Conservation (phyloP, 345 rosid species). For the Anastatica hierochuntica region DNA sequence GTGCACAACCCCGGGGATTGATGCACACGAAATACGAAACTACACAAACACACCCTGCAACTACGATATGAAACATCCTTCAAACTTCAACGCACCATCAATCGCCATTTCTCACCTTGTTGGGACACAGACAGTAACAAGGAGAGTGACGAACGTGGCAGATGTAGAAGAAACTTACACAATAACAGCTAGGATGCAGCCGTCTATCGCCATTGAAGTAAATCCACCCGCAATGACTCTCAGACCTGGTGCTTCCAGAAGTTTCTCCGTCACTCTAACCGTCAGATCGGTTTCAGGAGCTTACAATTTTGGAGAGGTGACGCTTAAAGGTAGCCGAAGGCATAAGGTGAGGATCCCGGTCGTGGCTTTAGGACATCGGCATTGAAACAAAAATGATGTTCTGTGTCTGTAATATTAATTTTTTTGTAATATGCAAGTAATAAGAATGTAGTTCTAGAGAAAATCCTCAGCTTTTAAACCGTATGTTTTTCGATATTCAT, state of each 20-base stretch:
- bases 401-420: constrained; percentile 48
- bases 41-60: constrained; percentile 70
- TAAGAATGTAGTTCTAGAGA: constrained; percentile 35
- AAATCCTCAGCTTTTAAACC: too few relatives aligned
- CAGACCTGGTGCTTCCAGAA: constrained; percentile 53
- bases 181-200: constrained; percentile 73
- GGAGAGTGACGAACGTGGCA: constrained; percentile 75
- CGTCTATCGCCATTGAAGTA: constrained; percentile 65
- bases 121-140: constrained; percentile 47
- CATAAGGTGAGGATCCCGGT: constrained; percentile 88
- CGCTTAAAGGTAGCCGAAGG: constrained; percentile 89
- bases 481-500: too few relatives aligned
- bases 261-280: constrained; percentile 56
- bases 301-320: constrained; percentile 80
- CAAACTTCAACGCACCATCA: constrained; percentile 80
- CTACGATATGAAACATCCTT: constrained; percentile 66
- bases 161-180: constrained; percentile 69
- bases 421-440: constrained; percentile 53
- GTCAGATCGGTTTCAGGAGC: constrained; percentile 55
- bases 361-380: constrained; percentile 61
- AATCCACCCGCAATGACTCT: constrained; percentile 87
- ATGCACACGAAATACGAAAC: constrained; percentile 61
- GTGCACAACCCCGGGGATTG: constrained; percentile 92
- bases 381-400: constrained; percentile 28
- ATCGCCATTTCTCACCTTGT: constrained; percentile 75